Evolutionary conservation across 371 early-diverging fungal genomes (phyloP).

Genomic region (Encephalitozoon hellem): DNA sequence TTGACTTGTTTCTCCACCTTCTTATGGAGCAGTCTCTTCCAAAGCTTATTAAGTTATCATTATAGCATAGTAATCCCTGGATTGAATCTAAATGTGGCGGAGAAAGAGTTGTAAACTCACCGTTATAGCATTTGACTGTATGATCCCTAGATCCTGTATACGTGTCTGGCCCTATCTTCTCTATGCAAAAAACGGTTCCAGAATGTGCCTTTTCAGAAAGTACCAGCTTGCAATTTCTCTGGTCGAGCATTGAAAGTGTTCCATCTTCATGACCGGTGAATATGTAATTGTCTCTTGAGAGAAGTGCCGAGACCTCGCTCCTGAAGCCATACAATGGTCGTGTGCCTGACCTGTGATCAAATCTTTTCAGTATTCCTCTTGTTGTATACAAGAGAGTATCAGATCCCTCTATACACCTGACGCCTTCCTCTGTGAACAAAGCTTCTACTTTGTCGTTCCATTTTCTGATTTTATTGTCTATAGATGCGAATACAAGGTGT

Average conservation of each 20-base stretch:
- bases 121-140: constrained; percentile 4
- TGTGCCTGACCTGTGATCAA: not conserved
- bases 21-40: constrained; percentile 47
- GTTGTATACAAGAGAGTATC: constrained; percentile 34
- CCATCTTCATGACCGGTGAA: constrained; percentile 51
- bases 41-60: constrained; percentile 18
- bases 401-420: not conserved
- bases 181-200: constrained; percentile 40
- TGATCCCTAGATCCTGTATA: constrained; percentile 48
- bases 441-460: not conserved
- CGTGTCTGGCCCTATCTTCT: not conserved
- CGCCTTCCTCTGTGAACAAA: constrained; percentile 7
- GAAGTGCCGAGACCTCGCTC: constrained; percentile 14
- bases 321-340: constrained; percentile 27
- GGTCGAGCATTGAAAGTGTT: constrained; percentile 20
- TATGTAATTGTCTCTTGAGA: constrained; percentile 5
- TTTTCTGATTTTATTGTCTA: constrained; percentile 11
- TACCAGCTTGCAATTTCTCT: constrained; percentile 5
- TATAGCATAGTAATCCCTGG: constrained; percentile 5
- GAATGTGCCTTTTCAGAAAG: constrained; percentile 17
- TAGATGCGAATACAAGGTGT: constrained; percentile 17
- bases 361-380: constrained; percentile 20
- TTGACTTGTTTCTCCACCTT: constrained; percentile 9
- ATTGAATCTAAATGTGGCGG: constrained; percentile 50
- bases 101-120: not conserved